Evolutionary conservation across 1,284 basidiomycete genomes (phyloP).

Genomic region (Marasmius tenuissimus): DNA sequence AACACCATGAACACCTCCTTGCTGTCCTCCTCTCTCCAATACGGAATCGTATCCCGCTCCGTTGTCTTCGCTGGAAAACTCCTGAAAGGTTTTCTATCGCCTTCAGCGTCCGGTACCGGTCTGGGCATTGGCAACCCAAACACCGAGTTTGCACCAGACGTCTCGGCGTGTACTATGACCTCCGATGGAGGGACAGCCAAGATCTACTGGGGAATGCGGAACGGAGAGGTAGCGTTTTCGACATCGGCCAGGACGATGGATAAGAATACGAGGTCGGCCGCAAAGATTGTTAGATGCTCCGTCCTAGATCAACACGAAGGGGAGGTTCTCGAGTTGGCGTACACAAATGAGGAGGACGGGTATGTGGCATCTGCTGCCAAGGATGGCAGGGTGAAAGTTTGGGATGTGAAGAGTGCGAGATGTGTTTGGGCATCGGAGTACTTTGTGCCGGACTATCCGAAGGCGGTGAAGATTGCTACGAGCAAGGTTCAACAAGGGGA

Average conservation of each 20-base stretch:
- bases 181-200: slow-evolving; percentile 69
- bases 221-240: slow-evolving; percentile 70
- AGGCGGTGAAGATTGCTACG: slow-evolving; percentile 46
- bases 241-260: slow-evolving; percentile 61
- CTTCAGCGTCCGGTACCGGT: slow-evolving; percentile 60
- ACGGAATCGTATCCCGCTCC: slow-evolving; percentile 77
- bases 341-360: slow-evolving; percentile 35
- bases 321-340: slow-evolving; percentile 51
- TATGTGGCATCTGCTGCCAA: slow-evolving; percentile 53
- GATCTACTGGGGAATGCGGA: slow-evolving; percentile 75
- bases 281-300: slow-evolving; percentile 46
- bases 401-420: slow-evolving; percentile 54
- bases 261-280: slow-evolving; percentile 39
- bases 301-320: slow-evolving; percentile 61
- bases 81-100: slow-evolving; percentile 72
- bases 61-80: slow-evolving; percentile 71
- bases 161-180: slow-evolving; percentile 55
- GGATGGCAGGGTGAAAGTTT: slow-evolving; percentile 72
- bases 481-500: slow-evolving; percentile 27
- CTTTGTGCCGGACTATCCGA: slow-evolving; percentile 45
- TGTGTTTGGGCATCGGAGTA: slow-evolving; percentile 65
- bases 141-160: slow-evolving; percentile 71
- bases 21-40: slow-evolving; percentile 65
- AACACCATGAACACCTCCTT: slow-evolving; percentile 40
- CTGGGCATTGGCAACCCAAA: slow-evolving; percentile 76